Percentiles rank a stretch among this genome's conserved stretches.
Conservation (phyloP, 495 filamentous ascomycete genomes). For the Aspergillus panamensis region DNA sequence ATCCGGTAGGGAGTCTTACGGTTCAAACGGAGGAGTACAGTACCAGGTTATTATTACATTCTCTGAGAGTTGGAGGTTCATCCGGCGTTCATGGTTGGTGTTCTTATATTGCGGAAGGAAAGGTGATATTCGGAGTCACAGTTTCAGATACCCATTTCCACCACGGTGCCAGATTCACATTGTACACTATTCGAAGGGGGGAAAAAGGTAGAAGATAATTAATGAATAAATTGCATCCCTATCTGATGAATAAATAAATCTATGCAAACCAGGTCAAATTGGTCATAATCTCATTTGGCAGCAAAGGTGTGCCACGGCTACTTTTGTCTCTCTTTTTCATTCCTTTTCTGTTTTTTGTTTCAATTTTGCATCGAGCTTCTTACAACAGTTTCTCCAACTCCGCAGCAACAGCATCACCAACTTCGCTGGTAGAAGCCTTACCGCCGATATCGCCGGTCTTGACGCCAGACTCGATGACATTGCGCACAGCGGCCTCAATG, state of each 20-base stretch:
- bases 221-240: conserved; percentile 30
- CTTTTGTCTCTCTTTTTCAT: neutral
- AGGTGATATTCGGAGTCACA: conserved; percentile 21
- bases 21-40: neutral
- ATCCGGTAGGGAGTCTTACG: conserved; percentile 37
- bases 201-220: neutral
- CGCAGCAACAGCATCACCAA: conserved; percentile 51
- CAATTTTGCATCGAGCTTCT: conserved; percentile 16
- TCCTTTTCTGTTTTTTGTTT: neutral
- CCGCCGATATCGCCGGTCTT: conserved; percentile 55
- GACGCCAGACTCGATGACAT: conserved; percentile 50
- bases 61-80: conserved; percentile 5
- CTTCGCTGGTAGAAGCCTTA: conserved; percentile 46
- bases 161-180: neutral
- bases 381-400: conserved; percentile 49
- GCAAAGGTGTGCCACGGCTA: too few species aligned
- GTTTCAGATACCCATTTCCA: conserved; percentile 33
- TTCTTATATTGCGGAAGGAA: conserved; percentile 9
- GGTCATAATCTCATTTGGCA: conserved; percentile 18
- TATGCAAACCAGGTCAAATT: conserved; percentile 6
- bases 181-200: neutral
- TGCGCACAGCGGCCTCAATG: conserved; percentile 52
- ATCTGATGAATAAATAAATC: neutral
- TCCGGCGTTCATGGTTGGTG: conserved; percentile 4
- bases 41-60: neutral